phyloP scores from a whole-genome alignment of 179 eudicot genomes.

The Carnegiea gigantea region DNA sequence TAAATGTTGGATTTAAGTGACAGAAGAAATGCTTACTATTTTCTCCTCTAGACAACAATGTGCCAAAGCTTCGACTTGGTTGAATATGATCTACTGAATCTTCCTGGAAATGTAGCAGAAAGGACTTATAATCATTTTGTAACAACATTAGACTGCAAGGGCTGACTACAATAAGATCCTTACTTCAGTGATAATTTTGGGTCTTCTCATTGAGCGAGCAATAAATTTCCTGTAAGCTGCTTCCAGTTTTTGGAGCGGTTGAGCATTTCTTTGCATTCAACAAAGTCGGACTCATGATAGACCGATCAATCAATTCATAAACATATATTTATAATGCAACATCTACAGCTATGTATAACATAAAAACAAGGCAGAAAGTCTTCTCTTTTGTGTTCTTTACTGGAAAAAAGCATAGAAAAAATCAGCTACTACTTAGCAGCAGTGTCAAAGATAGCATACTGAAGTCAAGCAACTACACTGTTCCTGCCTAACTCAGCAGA shows the following conservation, averaged over 20 bases:
- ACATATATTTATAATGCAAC: background rate
- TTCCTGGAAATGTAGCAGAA: slow-evolving; percentile 47
- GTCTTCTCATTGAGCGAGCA: slow-evolving; percentile 68
- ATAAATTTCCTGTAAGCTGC: slow-evolving; percentile 76
- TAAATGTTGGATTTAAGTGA: slow-evolving; percentile 2
- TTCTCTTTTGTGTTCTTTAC: background rate
- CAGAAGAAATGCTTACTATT: slow-evolving; percentile 36
- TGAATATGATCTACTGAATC: slow-evolving; percentile 43
- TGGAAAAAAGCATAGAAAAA: background rate
- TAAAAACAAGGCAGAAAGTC: background rate
- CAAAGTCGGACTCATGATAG: slow-evolving; percentile 15
- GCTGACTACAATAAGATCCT: slow-evolving; percentile 17
- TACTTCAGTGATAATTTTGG: slow-evolving; percentile 52
- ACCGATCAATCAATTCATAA: background rate
- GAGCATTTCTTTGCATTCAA: slow-evolving; percentile 58
- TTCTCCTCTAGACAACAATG: slow-evolving; percentile 55
- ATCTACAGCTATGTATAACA: background rate
- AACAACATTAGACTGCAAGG: background rate
- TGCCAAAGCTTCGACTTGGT: slow-evolving; percentile 80
- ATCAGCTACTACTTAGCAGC: background rate
- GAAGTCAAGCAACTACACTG: background rate
- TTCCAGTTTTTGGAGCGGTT: slow-evolving; percentile 66
- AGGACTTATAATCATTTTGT: background rate
- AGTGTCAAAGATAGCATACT: slow-evolving; percentile 4
- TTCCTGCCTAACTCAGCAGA: background rate